These are phyloP conservation scores for Uronychia setigera DNA, from an alignment of 73 alveolate genomes.

Conservation along the genomic window DNA sequence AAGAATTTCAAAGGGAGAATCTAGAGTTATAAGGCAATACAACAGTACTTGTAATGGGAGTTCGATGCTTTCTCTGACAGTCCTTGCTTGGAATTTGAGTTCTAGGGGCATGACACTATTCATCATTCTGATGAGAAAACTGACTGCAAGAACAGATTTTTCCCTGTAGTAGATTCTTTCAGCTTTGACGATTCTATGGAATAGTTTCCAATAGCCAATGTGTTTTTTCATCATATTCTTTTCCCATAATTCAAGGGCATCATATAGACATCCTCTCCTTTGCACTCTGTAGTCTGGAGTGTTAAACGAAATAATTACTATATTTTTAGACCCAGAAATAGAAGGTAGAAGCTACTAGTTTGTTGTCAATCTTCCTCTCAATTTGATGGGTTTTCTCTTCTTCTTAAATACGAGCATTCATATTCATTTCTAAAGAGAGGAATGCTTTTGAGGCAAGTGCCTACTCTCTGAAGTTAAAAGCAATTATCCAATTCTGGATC, in stretches of 20 bases:
- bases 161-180: background rate
- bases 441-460: background rate
- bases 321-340: background rate
- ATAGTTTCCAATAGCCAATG: background rate
- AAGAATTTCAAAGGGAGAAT: background rate
- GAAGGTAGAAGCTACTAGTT: too few relatives aligned
- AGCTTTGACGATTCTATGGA: background rate
- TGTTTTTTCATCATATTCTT: background rate
- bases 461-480: background rate
- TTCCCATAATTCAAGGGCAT: background rate
- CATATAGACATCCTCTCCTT: background rate
- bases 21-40: slow-evolving; percentile 1
- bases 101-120: background rate
- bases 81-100: background rate
- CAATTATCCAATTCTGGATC: background rate
- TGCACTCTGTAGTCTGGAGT: slow-evolving; percentile 1
- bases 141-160: background rate
- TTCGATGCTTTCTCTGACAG: background rate
- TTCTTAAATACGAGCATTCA: background rate
- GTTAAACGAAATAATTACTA: background rate
- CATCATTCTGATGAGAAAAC: background rate
- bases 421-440: background rate
- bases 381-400: background rate
- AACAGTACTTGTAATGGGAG: background rate
- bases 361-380: too few relatives aligned